Evolutionary conservation across 1,284 basidiomycete genomes (phyloP), one percentile per base, ranked within the genome.

Genomic region (Pseudozyma sp.): DNA sequence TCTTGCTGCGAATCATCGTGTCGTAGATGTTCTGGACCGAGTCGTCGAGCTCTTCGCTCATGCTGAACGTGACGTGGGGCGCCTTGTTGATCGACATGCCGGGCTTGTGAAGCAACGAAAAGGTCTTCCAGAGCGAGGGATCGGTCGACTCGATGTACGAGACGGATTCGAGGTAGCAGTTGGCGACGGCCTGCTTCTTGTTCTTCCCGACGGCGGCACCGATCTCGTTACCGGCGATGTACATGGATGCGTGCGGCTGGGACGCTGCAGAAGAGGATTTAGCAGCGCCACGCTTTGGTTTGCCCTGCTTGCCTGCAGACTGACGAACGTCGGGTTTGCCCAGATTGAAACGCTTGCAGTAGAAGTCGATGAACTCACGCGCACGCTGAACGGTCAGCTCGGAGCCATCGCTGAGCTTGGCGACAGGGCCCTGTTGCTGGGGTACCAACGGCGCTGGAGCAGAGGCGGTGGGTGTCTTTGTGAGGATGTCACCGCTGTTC

Each of bases 301-400:
- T 68, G 37, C 31, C 50, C 16, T 71, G 62, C 53, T 64, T 70
- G 11, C 40, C 63, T 46, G 67, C 9, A 69, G 79, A 34, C 31
- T 79, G 44, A 5, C 63, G 48, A 63, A 97, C 86, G 53, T 94
- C 92, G 2, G 94, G 94, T 75, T 89, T 90, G n/a, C 88, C 88
- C 78, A 95, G 95, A 37, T 87, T 87, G 84, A 91, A 97, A 42
- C 90, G 88, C 45, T 90, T 89, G 84, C 94, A 97, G 83, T 97
- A 97, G 82, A 92, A 98, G 77, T 95, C 94, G 90, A 97, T 94
- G 86, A 97, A 98, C 73, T 90, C 90, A 56, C 92, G 90, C 0
- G 94, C 94, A 50, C 89, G 88, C 62, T 94, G 92, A 50, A 91
- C 90, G 7, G 86, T 87, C 72, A 96, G 88, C 30, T 85, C 78